phyloP scores from a whole-genome alignment of 257 asterid species.

The Thymus mandschuricus region DNA sequence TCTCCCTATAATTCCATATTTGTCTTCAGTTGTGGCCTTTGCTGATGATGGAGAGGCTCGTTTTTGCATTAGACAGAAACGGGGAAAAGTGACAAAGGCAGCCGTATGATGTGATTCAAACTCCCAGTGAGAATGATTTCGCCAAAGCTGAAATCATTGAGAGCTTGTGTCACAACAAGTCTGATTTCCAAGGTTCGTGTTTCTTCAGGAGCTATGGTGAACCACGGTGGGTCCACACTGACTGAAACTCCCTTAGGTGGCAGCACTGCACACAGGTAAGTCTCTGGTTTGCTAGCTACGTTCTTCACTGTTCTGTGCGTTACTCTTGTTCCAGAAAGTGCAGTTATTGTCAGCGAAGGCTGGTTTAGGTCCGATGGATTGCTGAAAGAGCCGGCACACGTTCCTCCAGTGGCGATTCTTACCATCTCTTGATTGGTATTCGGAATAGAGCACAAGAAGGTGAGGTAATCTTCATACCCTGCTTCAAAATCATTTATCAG shows the following conservation, averaged over 20 bases:
- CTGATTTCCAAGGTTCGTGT: conserved; percentile 57
- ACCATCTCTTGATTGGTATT: conserved; percentile 55
- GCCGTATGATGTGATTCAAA: conserved; percentile 67
- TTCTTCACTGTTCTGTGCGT: conserved; percentile 60
- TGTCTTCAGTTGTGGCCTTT: background rate
- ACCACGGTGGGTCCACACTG: conserved; percentile 61
- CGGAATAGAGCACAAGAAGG: conserved; percentile 82
- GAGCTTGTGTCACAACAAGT: conserved; percentile 52
- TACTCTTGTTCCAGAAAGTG: conserved; percentile 59
- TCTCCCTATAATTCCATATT: conserved; percentile 15
- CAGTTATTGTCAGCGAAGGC: conserved; percentile 80
- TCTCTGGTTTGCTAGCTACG: conserved; percentile 67
- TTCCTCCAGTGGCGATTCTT: conserved; percentile 71
- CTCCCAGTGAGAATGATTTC: conserved; percentile 73
- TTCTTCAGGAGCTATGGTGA: conserved; percentile 63
- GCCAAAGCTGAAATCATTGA: conserved; percentile 76
- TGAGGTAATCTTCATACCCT: conserved; percentile 74
- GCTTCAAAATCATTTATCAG: conserved; percentile 30
- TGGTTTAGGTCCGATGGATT: conserved; percentile 74
- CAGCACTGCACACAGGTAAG: conserved; percentile 57
- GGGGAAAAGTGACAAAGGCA: conserved; percentile 69
- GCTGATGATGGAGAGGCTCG: background rate
- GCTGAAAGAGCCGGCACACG: conserved; percentile 54
- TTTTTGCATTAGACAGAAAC: conserved; percentile 41
- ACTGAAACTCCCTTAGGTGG: conserved; percentile 65